phyloP scores from a whole-genome alignment of 345 rosid species.

The Hibiscus syriacus region DNA sequence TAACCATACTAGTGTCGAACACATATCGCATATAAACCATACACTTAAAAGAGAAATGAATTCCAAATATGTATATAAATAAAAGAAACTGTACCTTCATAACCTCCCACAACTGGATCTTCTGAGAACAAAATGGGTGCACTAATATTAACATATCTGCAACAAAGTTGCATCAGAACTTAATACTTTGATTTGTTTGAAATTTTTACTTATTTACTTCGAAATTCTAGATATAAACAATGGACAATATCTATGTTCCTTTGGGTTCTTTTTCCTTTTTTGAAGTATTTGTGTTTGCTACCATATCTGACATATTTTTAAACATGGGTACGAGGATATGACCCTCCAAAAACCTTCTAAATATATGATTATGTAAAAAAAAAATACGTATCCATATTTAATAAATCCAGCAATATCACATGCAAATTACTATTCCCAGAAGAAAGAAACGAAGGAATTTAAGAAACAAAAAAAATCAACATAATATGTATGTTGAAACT shows the following conservation, averaged over 20 bases:
- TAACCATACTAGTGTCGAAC: neutral
- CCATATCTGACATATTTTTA: neutral
- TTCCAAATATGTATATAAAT: neutral
- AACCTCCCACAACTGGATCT: constrained; percentile 18
- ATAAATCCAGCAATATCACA: too few relatives aligned
- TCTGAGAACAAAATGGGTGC: constrained; percentile 11
- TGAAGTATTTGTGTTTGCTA: neutral
- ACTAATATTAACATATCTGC: constrained; percentile 10
- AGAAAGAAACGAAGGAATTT: too few relatives aligned
- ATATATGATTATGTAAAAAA: neutral
- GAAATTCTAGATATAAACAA: neutral
- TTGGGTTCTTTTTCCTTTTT: too few relatives aligned
- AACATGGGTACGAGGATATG: neutral
- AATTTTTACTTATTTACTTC: too few relatives aligned
- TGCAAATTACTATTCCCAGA: too few relatives aligned
- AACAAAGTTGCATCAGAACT: neutral
- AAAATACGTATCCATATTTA: neutral
- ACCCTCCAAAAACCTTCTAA: neutral
- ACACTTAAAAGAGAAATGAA: too few relatives aligned
- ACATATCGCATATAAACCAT: too few relatives aligned
- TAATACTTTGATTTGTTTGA: too few relatives aligned
- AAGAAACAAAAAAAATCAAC: too few relatives aligned
- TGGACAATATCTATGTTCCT: neutral
- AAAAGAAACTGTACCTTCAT: constrained; percentile 10
- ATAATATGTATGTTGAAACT: too few relatives aligned